Evolutionary conservation across 2,329 filamentous ascomycete species (phyloP).

Genomic region (Xylaria sp.): DNA sequence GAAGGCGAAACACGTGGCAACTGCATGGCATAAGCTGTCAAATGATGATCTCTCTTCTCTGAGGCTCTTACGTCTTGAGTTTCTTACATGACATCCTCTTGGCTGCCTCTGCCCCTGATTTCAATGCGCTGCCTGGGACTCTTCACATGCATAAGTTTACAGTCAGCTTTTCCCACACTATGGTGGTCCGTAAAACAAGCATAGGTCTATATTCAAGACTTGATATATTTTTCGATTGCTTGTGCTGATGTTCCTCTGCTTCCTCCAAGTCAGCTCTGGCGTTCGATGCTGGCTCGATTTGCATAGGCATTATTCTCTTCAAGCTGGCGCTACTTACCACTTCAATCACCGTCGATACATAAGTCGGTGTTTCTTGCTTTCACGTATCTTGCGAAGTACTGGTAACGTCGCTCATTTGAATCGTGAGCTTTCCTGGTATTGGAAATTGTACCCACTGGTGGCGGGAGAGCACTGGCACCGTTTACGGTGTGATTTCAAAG

Average conservation of each 20-base stretch:
- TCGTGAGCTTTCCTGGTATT: neutral
- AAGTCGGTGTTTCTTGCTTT: neutral
- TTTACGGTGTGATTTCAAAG: neutral
- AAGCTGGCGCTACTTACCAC: neutral
- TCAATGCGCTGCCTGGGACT: neutral
- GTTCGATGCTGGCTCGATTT: neutral
- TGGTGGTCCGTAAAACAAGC: neutral
- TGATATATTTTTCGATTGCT: neutral
- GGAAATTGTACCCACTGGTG: neutral
- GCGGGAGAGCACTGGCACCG: too few relatives aligned
- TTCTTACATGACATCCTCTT: neutral
- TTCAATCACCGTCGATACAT: neutral
- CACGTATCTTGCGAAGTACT: neutral
- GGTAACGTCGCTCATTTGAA: neutral
- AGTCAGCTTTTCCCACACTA: neutral
- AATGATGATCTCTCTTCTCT: neutral
- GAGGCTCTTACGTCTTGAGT: neutral
- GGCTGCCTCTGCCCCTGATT: neutral
- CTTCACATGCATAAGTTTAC: neutral
- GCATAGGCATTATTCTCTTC: neutral
- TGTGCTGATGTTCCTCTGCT: neutral
- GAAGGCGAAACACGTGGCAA: neutral
- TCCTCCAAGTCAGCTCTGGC: neutral
- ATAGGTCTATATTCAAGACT: neutral
- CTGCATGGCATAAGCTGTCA: neutral